Base-by-base conservation (phyloP, 2,329 filamentous ascomycete genomes). In the Verticillium nonalfalfae region DNA sequence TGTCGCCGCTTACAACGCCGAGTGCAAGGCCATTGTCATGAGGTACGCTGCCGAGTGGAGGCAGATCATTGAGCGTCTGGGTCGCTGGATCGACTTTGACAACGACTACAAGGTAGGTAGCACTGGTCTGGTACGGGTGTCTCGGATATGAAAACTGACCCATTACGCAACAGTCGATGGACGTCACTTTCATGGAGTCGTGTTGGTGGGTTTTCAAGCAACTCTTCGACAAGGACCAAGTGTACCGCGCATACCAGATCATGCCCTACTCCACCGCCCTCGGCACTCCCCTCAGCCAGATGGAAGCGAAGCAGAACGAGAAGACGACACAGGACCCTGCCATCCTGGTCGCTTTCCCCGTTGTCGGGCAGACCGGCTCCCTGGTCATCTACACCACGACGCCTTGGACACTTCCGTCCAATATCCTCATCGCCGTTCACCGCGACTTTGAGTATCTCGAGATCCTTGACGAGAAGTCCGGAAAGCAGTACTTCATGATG, bases 191-290 rank as follows among this genome's bases (percentile, higher is more conserved):
- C 78, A 98, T 97, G 94, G 94, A 97, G 79, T 90, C 90, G 0
- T 87, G 91, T 66, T 98, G 94, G 94, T 97, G 94, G 93, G 90
- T 95, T 18, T 97, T 97, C 81, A 96, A 95, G 79, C 87, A 94
- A 73, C 82, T 97, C 31, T 96, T 91, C 73, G 90, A 96, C 68
- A 96, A 97, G 77, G 90, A 87, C 61, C 82, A 90, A 64, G 92
- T 97, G 60, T 98, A 97, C 74, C 90, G 92, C 68, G 93, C 92
- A 54, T 90, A 95, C 75, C 87, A 89, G 71, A 92, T 98, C 65
- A 95, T 98, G 91, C 94, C 94, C 13, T 98, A 95, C 76, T 97
- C 92, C 35, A 97, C 93, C 1, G 92, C 63, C 35, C 56, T 63
- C 31, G 63, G 65, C 18, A 67, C 64, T 13, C 61, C 65, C 18